Base-by-base conservation (phyloP, 805 yeast species). In the Nakazawaea laoshanensis region DNA sequence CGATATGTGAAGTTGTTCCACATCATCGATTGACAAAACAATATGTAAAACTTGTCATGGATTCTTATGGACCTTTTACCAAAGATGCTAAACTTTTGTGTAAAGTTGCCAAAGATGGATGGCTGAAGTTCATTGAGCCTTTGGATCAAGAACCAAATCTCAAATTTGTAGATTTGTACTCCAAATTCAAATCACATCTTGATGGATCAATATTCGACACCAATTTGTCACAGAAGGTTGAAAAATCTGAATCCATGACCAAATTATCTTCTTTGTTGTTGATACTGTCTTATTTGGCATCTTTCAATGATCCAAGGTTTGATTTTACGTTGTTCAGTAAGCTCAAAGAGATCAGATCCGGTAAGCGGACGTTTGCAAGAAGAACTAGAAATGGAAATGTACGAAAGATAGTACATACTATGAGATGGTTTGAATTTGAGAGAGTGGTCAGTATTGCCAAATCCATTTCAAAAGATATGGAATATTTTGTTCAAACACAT, bases 261-360 rank as follows among this genome's bases (percentile, higher is more conserved):
- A 25, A 26, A n/a, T 27, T 36, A 31, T 69, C 89, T 2, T 81
- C 83, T 47, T 84, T 70, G 47, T 55, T 88, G n/a, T 54, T 87
- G 11, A 67, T 86, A 20, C 85, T 95, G 1, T 77, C 94, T 1
- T 88, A 81, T 50, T 57, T 87, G 30, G 94, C 95, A 1, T 85
- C 95, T 0, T 82, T 71, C 48, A 72, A 75, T 36, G 82, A 79
- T 19, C 75, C 79, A 2, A 70, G 73, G 39, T 69, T 68, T 46
- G 96, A 87, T 52, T 58, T 76, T 46, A 69, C 74, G 32, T 60
- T 71, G 33, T 88, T 84, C 46, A 79, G 95, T 20, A 74, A 67
- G 39, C 59, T 80, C 27, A 71, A 64, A 41, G 72, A 67, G 10
- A 60, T 65, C 13, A 54, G 64, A 33, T 57, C 57, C 13, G 63